Evolutionary conservation across 2,329 filamentous ascomycete genomes (phyloP).

Genomic region (Monosporascus sp.): DNA sequence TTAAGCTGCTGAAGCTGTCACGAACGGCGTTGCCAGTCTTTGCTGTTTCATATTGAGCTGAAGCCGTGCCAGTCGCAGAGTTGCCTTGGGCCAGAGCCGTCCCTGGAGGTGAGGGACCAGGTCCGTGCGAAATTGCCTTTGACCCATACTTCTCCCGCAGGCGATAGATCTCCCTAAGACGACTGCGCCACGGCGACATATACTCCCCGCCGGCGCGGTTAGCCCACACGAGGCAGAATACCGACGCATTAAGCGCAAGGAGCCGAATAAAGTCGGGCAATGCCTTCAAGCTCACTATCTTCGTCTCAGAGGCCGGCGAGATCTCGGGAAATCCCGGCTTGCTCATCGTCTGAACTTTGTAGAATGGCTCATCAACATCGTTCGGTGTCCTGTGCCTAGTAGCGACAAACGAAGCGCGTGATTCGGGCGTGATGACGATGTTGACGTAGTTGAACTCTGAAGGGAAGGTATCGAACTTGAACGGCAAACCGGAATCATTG

Average conservation of each 20-base stretch:
- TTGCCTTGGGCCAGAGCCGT: slow-evolving; percentile 28
- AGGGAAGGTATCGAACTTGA: slow-evolving; percentile 85
- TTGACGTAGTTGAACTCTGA: slow-evolving; percentile 96
- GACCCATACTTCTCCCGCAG: slow-evolving; percentile 65
- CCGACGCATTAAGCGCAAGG: slow-evolving; percentile 85
- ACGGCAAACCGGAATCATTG: slow-evolving; percentile 89
- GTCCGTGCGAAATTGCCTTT: slow-evolving; percentile 27
- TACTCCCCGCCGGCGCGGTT: slow-evolving; percentile 73
- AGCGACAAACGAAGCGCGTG: slow-evolving; percentile 69
- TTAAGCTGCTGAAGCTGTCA: slow-evolving; percentile 56
- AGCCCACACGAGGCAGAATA: slow-evolving; percentile 89
- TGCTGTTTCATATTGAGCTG: slow-evolving; percentile 26
- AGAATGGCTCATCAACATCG: slow-evolving; percentile 54
- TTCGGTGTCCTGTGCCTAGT: slow-evolving; percentile 33
- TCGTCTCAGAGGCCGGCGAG: slow-evolving; percentile 81
- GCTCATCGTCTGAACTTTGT: slow-evolving; percentile 84
- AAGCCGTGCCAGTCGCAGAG: slow-evolving; percentile 27
- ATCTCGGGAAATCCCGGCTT: slow-evolving; percentile 87
- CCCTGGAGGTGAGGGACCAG: slow-evolving; percentile 23
- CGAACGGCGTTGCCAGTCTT: slow-evolving; percentile 47
- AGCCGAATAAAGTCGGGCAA: slow-evolving; percentile 83
- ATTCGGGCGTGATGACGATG: slow-evolving; percentile 89
- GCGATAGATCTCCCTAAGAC: slow-evolving; percentile 77
- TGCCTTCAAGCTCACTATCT: slow-evolving; percentile 79
- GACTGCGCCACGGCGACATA: slow-evolving; percentile 82